Evolutionary conservation across 2,329 filamentous ascomycete species (phyloP), one percentile per base, ranked within the genome.

Genomic region (Albifimbria verrucaria): DNA sequence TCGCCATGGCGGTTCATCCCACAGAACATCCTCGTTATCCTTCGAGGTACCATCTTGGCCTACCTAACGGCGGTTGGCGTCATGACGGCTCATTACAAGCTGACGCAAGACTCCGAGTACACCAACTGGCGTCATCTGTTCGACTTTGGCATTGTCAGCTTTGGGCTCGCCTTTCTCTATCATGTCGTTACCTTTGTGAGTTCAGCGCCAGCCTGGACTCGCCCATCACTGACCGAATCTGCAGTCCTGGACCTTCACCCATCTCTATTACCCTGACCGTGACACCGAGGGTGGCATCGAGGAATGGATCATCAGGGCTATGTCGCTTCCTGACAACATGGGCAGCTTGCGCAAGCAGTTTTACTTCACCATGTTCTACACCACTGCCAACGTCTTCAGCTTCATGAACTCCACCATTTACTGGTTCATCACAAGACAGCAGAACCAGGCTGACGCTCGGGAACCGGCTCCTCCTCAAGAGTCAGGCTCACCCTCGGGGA

Each of bases 351-450:
- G 69, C 36, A 72, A 74, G 39, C 74, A 74, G 23, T 75, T 76
- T 58, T 69, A 70, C 59, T 81, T 81, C 59, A 79, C 75, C 52
- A 54, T 81, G 62, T 80, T 78, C 62, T 80, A 80, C 64, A 75
- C 74, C 1, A 58, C 70, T 11, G 67, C 72, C 1, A 72, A 73
- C 18, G 74, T 79, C 21, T 78, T 77, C 51, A 61, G 71, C 20
- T 76, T 81, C 53, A 72, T 79, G 66, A 81, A 80, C 58, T 76
- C 76, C 12, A 65, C 74, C 52, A 69, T 79, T 24, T 82, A 79
- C 69, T 82, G 77, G 75, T 67, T 72, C 56, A 63, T 75, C 21
- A 73, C 69, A 2, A 63, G 68, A 3, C 66, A 60, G 17, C 64
- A 71, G n/a, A 52, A 62, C 9, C 60, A 60, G 9, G 53, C 55